phyloP scores from a whole-genome alignment of 2,329 filamentous ascomycete species.

The Penicillium sp. region DNA sequence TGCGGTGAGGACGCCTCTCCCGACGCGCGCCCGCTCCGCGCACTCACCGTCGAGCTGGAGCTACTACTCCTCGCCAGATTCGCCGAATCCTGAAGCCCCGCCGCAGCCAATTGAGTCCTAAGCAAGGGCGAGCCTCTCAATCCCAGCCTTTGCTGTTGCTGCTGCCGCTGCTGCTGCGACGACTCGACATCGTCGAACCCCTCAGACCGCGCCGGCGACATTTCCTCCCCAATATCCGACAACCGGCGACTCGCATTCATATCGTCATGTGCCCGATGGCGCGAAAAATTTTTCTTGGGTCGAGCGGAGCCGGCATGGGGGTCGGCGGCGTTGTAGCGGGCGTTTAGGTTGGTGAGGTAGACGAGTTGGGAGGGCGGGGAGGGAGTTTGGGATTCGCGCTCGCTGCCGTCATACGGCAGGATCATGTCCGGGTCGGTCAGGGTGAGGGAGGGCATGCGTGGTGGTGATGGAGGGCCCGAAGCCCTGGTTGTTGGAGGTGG shows the following conservation, averaged over 20 bases:
- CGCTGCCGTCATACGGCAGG: constrained; percentile 70
- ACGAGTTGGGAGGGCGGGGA: constrained; percentile 56
- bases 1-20: constrained; percentile 16
- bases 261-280: constrained; percentile 40
- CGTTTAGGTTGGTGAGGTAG: constrained; percentile 47
- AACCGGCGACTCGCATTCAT: constrained; percentile 44
- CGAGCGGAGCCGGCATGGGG: constrained; percentile 12
- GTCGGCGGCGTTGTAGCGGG: constrained; percentile 33
- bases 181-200: constrained; percentile 17
- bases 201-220: constrained; percentile 29
- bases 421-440: constrained; percentile 96
- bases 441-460: constrained; percentile 72
- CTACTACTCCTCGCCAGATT: constrained; percentile 37
- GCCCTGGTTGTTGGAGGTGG: background rate
- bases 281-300: constrained; percentile 36
- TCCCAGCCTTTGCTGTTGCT: constrained; percentile 9
- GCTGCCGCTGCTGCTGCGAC: background rate
- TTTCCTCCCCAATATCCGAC: constrained; percentile 50
- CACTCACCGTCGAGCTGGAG: constrained; percentile 42
- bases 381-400: constrained; percentile 50
- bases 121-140: background rate
- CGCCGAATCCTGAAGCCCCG: constrained; percentile 50
- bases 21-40: constrained; percentile 28
- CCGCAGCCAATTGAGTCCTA: constrained; percentile 57
- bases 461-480: constrained; percentile 17